Conservation (phyloP, 176 grass and related monocot genomes). For the Triticum monococcum region DNA sequence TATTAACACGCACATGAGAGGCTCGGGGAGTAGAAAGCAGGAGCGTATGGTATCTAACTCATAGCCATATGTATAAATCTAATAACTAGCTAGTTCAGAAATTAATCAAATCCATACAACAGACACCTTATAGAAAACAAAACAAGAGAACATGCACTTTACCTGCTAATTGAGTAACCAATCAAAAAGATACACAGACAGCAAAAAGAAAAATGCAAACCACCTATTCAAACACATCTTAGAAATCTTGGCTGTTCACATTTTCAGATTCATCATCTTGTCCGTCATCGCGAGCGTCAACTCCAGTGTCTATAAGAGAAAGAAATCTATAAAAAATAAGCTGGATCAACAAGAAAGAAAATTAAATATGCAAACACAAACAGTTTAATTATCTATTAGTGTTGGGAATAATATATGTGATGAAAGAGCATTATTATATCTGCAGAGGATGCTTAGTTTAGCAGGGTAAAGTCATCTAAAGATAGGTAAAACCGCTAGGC, state of each 20-base stretch:
- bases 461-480: background rate
- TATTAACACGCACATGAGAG: background rate
- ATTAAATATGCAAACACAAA: background rate
- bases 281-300: background rate
- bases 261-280: background rate
- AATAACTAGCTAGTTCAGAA: background rate
- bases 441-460: background rate
- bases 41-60: background rate
- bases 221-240: background rate
- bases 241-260: background rate
- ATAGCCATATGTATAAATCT: background rate
- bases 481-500: background rate
- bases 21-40: background rate
- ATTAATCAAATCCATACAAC: background rate
- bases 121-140: background rate
- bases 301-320: background rate
- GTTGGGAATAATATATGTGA: slow-evolving; percentile 1
- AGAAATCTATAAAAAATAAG: background rate
- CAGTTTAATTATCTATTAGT: background rate
- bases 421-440: background rate
- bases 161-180: background rate
- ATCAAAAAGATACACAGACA: background rate
- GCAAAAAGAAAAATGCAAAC: background rate
- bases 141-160: background rate
- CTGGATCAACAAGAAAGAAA: background rate